Percentiles rank a stretch among this genome's conserved stretches.
These are phyloP conservation scores for Dipteronia dyeriana DNA, from an alignment of 345 rosid species.

Conservation along the genomic window DNA sequence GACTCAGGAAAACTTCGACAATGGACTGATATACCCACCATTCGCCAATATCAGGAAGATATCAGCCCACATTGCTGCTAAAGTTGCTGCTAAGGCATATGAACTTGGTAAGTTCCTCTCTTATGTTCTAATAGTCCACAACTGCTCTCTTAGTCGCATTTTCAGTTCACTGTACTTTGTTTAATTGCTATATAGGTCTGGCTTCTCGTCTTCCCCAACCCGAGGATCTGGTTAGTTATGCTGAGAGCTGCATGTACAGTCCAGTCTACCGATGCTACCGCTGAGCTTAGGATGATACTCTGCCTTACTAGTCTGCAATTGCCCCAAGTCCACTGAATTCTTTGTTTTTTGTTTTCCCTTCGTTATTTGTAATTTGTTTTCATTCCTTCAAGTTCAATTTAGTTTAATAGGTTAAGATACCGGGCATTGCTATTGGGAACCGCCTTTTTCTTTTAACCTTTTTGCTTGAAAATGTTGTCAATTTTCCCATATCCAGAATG, in stretches of 20 bases:
- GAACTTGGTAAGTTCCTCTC: constrained; percentile 69
- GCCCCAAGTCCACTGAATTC: background rate
- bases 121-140: background rate
- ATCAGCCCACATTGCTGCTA: constrained; percentile 87
- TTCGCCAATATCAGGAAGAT: constrained; percentile 85
- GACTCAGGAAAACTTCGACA: constrained; percentile 56
- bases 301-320: constrained; percentile 4
- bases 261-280: constrained; percentile 82
- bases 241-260: constrained; percentile 98
- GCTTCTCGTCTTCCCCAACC: constrained; percentile 94
- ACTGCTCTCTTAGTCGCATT: background rate
- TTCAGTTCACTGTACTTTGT: background rate
- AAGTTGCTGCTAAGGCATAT: constrained; percentile 88
- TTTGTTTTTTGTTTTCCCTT: background rate
- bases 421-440: background rate
- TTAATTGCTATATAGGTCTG: constrained; percentile 49
- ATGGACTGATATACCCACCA: constrained; percentile 92
- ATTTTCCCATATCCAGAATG: background rate
- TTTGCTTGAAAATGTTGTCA: constrained; percentile 5
- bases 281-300: constrained; percentile 27
- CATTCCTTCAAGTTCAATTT: constrained; percentile 1
- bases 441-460: background rate
- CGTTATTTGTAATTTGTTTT: background rate
- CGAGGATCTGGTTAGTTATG: constrained; percentile 65
- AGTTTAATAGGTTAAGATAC: background rate